Base-by-base conservation (phyloP, 2,329 filamentous ascomycete genomes). In the Fusarium marasasianum region DNA sequence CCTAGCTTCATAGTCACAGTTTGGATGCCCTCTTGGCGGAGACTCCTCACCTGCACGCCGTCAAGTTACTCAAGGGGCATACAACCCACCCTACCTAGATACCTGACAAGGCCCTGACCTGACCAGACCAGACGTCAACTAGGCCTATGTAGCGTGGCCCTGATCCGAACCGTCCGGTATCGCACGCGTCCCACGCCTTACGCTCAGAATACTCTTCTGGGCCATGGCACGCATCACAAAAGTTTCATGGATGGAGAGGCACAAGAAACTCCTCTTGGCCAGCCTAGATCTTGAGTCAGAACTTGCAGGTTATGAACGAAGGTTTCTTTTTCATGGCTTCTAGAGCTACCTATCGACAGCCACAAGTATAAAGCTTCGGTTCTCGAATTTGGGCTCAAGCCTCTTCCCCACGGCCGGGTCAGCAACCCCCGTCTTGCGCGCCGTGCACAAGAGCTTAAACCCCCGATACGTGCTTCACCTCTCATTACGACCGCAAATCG, bases 131-230 rank as follows among this genome's bases (percentile, higher is more conserved):
- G 43, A 77, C 69, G 61, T 76, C 68, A 76, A 63, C 51, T 61
- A 59, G 56, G 43, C 24, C 15, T 55, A 47, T 59, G 57, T 63
- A 64, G 68, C 57, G 41, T 56, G 51, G 48, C 43, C 65, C 58
- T 62, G 58, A 56, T 61, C 71, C 74, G 76, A 72, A 45, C 63
- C 53, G 63, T 58, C 68, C 73, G 74, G 74, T 60, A 76, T 74
- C 68, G 74, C 74, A 65, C 59, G 50, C 45, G 66, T 64, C 54
- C 37, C 22, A 38, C 48, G 33, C 53, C 37, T 55, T 57, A 68
- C 59, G 44, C 54, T 53, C 63, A 55, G 41, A 58, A 60, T 68
- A 37, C 47, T 44, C 44, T 59, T 69, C 58, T 41, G 44, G 43
- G 60, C 26, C 44, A 31, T 43, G 41, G 22, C 29, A 45, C 22